Percentiles rank a stretch among this genome's conserved stretches.
Conservation (phyloP, 2,329 filamentous ascomycete species). For the Torrubiellomyces zombiae region DNA sequence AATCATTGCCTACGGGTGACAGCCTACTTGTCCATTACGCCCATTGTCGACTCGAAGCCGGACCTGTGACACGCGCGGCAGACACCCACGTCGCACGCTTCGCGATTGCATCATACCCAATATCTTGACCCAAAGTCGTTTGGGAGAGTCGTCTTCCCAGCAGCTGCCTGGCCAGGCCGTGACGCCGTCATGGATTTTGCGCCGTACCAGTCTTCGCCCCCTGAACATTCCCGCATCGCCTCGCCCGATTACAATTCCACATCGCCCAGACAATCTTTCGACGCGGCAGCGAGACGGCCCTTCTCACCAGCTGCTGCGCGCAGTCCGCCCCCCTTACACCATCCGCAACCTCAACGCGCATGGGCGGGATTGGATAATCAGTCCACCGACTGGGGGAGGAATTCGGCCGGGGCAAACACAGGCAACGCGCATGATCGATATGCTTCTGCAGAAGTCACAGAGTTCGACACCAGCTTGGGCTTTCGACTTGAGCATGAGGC, state of each 20-base stretch:
- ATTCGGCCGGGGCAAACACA: slow-evolving; percentile 6
- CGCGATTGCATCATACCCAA: no score
- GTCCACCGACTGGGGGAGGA: slow-evolving; percentile 12
- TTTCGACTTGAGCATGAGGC: slow-evolving; percentile 82
- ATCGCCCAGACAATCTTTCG: slow-evolving; percentile 38
- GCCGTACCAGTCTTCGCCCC: slow-evolving; percentile 85
- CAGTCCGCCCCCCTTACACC: slow-evolving; percentile 24
- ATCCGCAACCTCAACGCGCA: slow-evolving; percentile 39
- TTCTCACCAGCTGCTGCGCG: slow-evolving; percentile 32
- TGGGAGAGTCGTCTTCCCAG: no score
- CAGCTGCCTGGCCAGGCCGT: no score
- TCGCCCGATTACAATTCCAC: slow-evolving; percentile 38
- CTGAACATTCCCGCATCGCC: slow-evolving; percentile 66
- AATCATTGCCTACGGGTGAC: no score
- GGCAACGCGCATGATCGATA: slow-evolving; percentile 19
- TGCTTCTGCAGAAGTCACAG: slow-evolving; percentile 40
- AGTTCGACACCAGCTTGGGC: slow-evolving; percentile 84
- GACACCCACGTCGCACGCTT: no score
- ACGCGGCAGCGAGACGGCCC: slow-evolving; percentile 34
- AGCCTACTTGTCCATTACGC: no score
- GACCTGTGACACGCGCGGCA: no score
- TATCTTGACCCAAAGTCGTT: no score
- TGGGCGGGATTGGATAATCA: slow-evolving; percentile 28
- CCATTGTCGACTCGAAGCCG: no score
- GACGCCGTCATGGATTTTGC: slow-evolving; percentile 81